phyloP scores from a whole-genome alignment of 352 stramenopile species.

The Phytopythium vexans region DNA sequence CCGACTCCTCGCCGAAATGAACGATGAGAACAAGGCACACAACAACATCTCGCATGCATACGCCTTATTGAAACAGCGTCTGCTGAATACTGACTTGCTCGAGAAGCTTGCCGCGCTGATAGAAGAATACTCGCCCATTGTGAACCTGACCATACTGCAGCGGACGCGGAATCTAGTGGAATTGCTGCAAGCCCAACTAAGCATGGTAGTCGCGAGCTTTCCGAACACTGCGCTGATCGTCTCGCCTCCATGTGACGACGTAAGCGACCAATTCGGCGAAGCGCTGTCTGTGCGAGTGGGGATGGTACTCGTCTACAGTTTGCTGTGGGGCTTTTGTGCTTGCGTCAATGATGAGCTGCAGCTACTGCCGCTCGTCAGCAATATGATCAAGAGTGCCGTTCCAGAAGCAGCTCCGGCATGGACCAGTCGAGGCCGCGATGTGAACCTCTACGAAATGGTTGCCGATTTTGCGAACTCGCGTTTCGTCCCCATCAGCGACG shows the following conservation, averaged over 20 bases:
- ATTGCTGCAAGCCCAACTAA: conserved; percentile 41
- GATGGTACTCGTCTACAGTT: conserved; percentile 46
- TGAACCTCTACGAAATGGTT: conserved; percentile 41
- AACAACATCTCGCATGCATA: background rate
- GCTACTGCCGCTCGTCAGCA: conserved; percentile 27
- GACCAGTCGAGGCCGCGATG: conserved; percentile 9
- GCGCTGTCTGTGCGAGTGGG: conserved; percentile 26
- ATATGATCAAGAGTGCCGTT: conserved; percentile 24
- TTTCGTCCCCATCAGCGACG: conserved; percentile 19
- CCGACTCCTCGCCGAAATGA: conserved; percentile 1
- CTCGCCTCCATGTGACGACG: too few relatives aligned
- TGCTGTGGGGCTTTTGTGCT: conserved; percentile 50
- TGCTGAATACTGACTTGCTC: background rate
- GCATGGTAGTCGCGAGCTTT: background rate
- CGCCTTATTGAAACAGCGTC: background rate
- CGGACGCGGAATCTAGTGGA: conserved; percentile 40
- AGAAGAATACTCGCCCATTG: conserved; percentile 1
- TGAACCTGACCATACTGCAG: conserved; percentile 32
- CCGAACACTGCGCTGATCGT: too few relatives aligned
- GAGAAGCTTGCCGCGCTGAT: conserved; percentile 1
- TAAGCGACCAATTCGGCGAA: background rate
- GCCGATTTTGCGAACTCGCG: conserved; percentile 25
- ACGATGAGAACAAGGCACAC: background rate
- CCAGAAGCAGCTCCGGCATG: conserved; percentile 24
- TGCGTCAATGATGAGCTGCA: conserved; percentile 12